Evolutionary conservation across 768 basidiomycete genomes (phyloP).

Genomic region (Mycena filopes): DNA sequence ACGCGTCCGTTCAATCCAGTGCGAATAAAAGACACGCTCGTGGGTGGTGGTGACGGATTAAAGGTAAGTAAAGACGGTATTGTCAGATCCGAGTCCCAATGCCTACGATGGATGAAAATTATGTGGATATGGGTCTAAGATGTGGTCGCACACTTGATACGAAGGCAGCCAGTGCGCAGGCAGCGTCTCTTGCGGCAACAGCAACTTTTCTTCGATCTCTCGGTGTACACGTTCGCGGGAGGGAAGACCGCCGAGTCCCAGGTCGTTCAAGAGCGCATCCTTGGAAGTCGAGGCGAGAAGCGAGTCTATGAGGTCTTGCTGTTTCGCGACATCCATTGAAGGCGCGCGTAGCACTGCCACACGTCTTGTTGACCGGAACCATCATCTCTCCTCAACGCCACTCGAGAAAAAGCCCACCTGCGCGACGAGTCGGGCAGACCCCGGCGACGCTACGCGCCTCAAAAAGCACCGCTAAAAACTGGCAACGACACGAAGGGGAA

Average conservation of each 20-base stretch:
- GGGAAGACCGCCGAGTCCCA: slow-evolving; percentile 69
- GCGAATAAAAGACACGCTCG: slow-evolving; percentile 77
- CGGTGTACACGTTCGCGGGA: slow-evolving; percentile 67
- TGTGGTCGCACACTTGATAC: slow-evolving; percentile 82
- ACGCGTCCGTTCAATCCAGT: slow-evolving; percentile 84
- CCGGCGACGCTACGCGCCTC: no score
- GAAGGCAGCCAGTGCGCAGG: slow-evolving; percentile 79
- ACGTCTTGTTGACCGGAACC: no score
- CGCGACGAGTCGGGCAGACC: no score
- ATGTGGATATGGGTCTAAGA: slow-evolving; percentile 27
- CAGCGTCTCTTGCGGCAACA: slow-evolving; percentile 74
- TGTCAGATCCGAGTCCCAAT: slow-evolving; percentile 74
- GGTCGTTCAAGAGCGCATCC: slow-evolving; percentile 57
- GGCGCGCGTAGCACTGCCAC: no score
- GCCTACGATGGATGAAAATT: slow-evolving; percentile 52
- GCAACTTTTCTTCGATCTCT: slow-evolving; percentile 79
- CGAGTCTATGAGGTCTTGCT: slow-evolving; percentile 52
- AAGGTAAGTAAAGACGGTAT: slow-evolving; percentile 72
- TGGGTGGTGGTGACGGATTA: slow-evolving; percentile 80
- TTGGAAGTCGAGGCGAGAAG: slow-evolving; percentile 57
- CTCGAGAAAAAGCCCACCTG: no score
- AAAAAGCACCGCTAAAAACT: no score
- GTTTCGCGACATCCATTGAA: slow-evolving; percentile 46
- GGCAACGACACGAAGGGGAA: no score
- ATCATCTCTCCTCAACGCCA: background rate